Evolutionary conservation across 2,329 filamentous ascomycete genomes (phyloP), one percentile per base, ranked within the genome.

Genomic region (Pseudomassariella vexata): DNA sequence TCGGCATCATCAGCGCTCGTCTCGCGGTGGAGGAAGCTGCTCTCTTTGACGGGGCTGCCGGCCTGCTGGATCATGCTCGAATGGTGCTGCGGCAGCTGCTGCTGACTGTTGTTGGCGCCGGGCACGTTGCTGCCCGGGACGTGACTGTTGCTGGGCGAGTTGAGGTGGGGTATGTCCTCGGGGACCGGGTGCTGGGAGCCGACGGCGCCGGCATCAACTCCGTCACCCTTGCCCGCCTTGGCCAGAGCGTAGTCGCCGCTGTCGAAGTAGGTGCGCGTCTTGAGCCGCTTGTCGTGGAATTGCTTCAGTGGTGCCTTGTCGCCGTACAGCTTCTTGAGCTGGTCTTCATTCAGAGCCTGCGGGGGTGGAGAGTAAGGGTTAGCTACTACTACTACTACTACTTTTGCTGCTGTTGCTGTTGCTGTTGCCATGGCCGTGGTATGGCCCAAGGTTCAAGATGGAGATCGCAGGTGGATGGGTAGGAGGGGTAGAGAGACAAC

Each of bases 261-360:
- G 69, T 95, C 88, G 63, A 95, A 95, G 69, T 95, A 95, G 69
- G 94, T 98, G 70, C 92, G 89, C 62, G 96, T 92, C 76, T 95
- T 95, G 57, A 96, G 78, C 59, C 96, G 94, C 72, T 96, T 96
- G 71, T 94, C 88, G 53, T 95, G 77, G 62, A 95, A 90, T 61
- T 89, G 94, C 62, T 92, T 92, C 63, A 85, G 94, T 44, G 92
- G 92, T 39, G 96, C 82, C 68, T 96, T 96, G n/a, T n/a, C n/a
- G 65, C 92, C 92, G 63, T 98, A 98, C 45, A 96, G 82, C 46
- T 89, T 85, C 73, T 96, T 92, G 55, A 96, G 82, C 43, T 86
- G 85, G 65, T 95, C 89, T 73, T 98, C 92, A 54, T 98, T 92
- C n/a, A n/a, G n/a, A n/a, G n/a, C n/a, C n/a, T n/a, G n/a, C n/a